Conservation (phyloP, 2,329 filamentous ascomycete genomes). For the Fusarium odoratissimum region DNA sequence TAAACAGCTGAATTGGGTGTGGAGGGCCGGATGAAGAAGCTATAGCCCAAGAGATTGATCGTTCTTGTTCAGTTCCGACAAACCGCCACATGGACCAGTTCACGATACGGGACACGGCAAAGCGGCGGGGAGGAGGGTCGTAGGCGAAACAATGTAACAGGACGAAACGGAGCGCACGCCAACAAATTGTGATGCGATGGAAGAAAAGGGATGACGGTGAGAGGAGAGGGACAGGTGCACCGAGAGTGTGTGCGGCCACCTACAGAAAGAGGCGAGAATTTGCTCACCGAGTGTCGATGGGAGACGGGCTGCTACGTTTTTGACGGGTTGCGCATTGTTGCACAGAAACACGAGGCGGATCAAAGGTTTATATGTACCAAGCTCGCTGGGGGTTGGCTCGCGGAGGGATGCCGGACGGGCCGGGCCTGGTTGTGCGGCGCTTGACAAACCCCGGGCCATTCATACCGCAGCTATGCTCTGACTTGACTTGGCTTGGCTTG, state of each 20-base stretch:
- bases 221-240: neutral
- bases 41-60: conserved; percentile 31
- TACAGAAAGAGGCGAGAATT: conserved; percentile 33
- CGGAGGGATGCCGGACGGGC: conserved; percentile 31
- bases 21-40: neutral
- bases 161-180: neutral
- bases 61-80: conserved; percentile 10
- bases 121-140: neutral
- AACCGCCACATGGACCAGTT: neutral
- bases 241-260: conserved; percentile 16
- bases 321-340: conserved; percentile 21
- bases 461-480: neutral
- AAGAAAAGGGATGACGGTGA: conserved; percentile 10
- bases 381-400: conserved; percentile 5
- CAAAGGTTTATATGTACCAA: conserved; percentile 35
- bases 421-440: conserved; percentile 32
- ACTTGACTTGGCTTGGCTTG: neutral
- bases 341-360: conserved; percentile 22
- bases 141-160: conserved; percentile 4
- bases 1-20: neutral
- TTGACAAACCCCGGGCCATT: neutral
- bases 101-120: conserved; percentile 7
- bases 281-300: conserved; percentile 32
- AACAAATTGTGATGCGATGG: neutral
- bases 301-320: conserved; percentile 28